Evolutionary conservation across 192 early-diverging fungal genomes (phyloP), one percentile per base, ranked within the genome.

Genomic region (Podochytrium sp.): DNA sequence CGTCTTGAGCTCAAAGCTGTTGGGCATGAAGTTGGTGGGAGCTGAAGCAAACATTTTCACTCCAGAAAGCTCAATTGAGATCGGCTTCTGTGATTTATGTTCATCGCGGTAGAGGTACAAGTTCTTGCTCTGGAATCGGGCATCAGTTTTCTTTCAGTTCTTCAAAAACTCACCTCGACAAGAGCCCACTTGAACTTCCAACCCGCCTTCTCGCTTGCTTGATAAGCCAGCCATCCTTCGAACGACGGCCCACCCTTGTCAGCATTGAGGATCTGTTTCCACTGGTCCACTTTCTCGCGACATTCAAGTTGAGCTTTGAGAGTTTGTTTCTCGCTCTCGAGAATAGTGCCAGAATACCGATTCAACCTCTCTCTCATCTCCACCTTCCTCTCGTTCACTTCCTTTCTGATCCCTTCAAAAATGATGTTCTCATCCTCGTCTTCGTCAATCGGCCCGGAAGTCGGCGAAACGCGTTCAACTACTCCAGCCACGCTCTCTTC

Each of bases 141-240:
- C 43, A 47, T 29, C 55, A 57, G 25, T 23, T 57, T 29, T 10
- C 7, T 23, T 57, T 57, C 10, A 14, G 29, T 7, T 57, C 7
- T 7, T 10, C 0, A 25, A 62, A 37, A 0, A 18, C 67, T 7
- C 23, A 59, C 53, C 23, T 71, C 56, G 30, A 71, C 42, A 10
- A 40, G 1, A 16, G 57, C 69, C 69, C 69, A 71, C 37, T 60
- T 71, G 25, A n/a, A 20, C 32, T 71, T 71, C 69, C 69, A 71
- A 6, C 7, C 20, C 7, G 38, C n/a, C 14, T 0, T 59, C 30
- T 57, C 56, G 29, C 7, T 29, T 23, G 4, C 10, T 43, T 38
- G 32, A 40, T 38, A 14, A 10, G 56, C 27, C 53, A 71, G 4
- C 69, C 69, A 71, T 5, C 69, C 69, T 39, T 71, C 69, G 60